phyloP scores from a whole-genome alignment of 164 flowering plant genomes.

The Sedum album region DNA sequence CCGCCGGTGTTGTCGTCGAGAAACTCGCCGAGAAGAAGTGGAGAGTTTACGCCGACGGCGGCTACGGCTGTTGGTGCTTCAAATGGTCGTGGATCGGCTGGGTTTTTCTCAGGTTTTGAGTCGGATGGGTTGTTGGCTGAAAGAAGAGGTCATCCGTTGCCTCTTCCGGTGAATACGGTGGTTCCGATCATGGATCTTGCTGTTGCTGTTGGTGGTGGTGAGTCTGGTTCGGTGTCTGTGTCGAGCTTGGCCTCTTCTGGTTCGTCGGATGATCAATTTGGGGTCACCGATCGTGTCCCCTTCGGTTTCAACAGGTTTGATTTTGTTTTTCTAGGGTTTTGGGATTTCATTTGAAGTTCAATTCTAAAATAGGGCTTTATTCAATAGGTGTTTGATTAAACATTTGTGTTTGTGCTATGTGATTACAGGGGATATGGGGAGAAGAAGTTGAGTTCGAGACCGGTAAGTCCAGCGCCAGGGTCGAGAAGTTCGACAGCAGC shows the following conservation, averaged over 20 bases:
- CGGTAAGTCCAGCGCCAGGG: conserved; percentile 60
- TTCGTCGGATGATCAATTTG: conserved; percentile 49
- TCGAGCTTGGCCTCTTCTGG: conserved; percentile 79
- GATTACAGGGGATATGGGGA: conserved; percentile 38
- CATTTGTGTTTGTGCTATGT: conserved; percentile 11
- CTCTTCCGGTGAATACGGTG: conserved; percentile 40
- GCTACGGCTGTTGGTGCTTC: background rate
- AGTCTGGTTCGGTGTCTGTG: conserved; percentile 50
- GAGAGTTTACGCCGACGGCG: conserved; percentile 13
- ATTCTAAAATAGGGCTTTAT: background rate
- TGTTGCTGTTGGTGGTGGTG: conserved; percentile 25
- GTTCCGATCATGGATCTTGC: conserved; percentile 19
- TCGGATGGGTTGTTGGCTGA: conserved; percentile 31
- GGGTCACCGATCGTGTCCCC: conserved; percentile 9
- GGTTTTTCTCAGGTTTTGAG: conserved; percentile 52
- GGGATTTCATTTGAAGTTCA: background rate
- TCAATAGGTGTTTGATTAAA: background rate
- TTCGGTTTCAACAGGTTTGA: conserved; percentile 19
- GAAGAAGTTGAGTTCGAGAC: conserved; percentile 25
- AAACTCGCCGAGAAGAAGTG: conserved; percentile 31
- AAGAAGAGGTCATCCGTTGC: conserved; percentile 55
- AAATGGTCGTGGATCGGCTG: conserved; percentile 22
- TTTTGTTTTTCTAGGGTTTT: conserved; percentile 22
- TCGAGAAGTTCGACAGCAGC: conserved; percentile 38
- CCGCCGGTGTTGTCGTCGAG: conserved; percentile 7